These are phyloP conservation scores for Moesziomyces globuligerus DNA, from an alignment of 1,284 basidiomycete genomes.

Conservation along the genomic window DNA sequence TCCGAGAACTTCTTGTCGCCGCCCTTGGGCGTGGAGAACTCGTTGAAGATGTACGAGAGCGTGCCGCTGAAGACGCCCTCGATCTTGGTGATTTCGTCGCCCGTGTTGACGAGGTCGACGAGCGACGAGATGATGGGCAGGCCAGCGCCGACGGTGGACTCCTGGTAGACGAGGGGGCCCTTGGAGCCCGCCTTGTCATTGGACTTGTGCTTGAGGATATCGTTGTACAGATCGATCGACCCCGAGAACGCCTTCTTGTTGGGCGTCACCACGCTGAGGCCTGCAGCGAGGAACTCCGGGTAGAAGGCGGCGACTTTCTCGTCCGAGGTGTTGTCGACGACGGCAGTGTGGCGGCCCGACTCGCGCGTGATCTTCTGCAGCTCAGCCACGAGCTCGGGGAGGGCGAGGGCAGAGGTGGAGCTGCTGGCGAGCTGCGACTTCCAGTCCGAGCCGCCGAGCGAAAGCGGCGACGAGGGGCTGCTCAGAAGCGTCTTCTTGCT, in stretches of 20 bases:
- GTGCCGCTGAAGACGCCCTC: slow-evolving; percentile 89
- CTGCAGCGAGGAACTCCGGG: slow-evolving; percentile 80
- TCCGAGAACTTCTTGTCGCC: slow-evolving; percentile 78
- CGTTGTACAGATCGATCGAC: slow-evolving; percentile 76
- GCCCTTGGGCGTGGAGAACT: slow-evolving; percentile 73
- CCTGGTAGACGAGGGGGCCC: slow-evolving; percentile 80
- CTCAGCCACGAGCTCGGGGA: slow-evolving; percentile 47
- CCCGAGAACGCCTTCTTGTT: slow-evolving; percentile 98
- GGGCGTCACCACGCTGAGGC: slow-evolving; percentile 90
- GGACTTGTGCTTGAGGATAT: slow-evolving; percentile 70
- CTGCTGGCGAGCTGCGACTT: slow-evolving; percentile 42
- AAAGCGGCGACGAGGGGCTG: slow-evolving; percentile 28
- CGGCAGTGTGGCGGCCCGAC: slow-evolving; percentile 70
- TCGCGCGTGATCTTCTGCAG: slow-evolving; percentile 51
- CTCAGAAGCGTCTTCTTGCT: slow-evolving; percentile 64
- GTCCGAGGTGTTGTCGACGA: slow-evolving; percentile 94
- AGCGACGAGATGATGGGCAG: slow-evolving; percentile 90
- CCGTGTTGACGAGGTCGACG: slow-evolving; percentile 89
- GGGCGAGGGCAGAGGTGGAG: slow-evolving; percentile 46
- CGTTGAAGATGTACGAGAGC: slow-evolving; percentile 98
- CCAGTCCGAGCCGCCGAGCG: slow-evolving; percentile 49
- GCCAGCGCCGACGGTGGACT: slow-evolving; percentile 94
- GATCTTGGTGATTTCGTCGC: slow-evolving; percentile 78
- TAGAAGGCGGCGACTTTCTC: slow-evolving; percentile 85
- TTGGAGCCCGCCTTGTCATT: slow-evolving; percentile 36